Percentiles rank a stretch among this genome's conserved stretches.
These are phyloP conservation scores for Monilinia fructigena DNA, from an alignment of 2,329 filamentous ascomycete species.

Conservation along the genomic window DNA sequence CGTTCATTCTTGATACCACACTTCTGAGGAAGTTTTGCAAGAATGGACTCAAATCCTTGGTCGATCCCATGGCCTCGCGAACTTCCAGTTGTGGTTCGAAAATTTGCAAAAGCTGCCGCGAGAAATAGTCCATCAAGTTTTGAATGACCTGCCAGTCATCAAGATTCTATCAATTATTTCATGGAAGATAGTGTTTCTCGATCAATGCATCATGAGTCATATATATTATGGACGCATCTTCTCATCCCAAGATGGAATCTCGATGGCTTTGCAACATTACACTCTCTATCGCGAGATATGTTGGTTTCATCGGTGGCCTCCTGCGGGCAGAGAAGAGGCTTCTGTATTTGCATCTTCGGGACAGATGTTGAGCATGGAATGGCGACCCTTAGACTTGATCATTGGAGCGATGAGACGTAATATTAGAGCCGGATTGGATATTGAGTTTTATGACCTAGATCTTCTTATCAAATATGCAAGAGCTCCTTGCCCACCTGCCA, in stretches of 20 bases:
- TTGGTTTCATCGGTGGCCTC: background rate
- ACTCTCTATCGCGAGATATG: conserved; percentile 10
- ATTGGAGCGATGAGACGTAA: background rate
- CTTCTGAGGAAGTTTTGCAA: background rate
- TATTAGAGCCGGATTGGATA: background rate
- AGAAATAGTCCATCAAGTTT: conserved; percentile 26
- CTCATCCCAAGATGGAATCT: background rate
- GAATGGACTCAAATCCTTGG: conserved; percentile 4
- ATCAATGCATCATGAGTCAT: conserved; percentile 13
- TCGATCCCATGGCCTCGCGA: conserved; percentile 12
- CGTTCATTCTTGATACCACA: background rate
- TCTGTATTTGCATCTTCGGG: background rate
- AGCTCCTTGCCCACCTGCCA: background rate
- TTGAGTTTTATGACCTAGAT: conserved; percentile 6
- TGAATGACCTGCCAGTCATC: conserved; percentile 23
- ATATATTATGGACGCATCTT: background rate
- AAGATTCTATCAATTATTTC: conserved; percentile 25
- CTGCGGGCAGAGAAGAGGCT: background rate
- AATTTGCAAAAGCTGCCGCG: conserved; percentile 22
- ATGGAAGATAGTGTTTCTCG: background rate
- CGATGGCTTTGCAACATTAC: background rate
- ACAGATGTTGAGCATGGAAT: background rate
- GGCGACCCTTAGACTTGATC: background rate
- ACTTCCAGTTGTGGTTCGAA: conserved; percentile 17
- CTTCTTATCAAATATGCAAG: background rate